phyloP scores from a whole-genome alignment of 1,139 yeast species.

The Scheffersomyces segobiensis region DNA sequence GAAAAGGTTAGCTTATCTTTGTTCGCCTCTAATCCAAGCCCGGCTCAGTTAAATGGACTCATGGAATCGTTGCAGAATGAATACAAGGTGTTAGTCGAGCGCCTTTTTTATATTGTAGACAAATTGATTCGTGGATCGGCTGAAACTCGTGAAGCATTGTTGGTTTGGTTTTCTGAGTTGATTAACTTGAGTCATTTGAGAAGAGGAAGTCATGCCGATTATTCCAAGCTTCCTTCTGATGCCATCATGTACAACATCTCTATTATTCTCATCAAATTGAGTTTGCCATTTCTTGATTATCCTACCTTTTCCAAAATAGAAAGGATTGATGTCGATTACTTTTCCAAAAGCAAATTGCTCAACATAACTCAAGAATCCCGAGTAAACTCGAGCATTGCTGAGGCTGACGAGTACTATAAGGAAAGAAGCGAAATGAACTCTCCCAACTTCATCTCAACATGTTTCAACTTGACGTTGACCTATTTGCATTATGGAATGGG shows the following conservation, averaged over 20 bases:
- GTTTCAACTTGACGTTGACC: slow-evolving; percentile 77
- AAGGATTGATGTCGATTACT: slow-evolving; percentile 68
- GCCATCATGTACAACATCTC: slow-evolving; percentile 82
- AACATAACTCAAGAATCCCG: slow-evolving; percentile 82
- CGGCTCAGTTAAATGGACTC: slow-evolving; percentile 42
- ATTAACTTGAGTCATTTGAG: slow-evolving; percentile 83
- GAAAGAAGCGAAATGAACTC: slow-evolving; percentile 27
- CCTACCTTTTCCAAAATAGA: slow-evolving; percentile 63
- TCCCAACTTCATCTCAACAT: slow-evolving; percentile 83
- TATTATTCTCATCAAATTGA: slow-evolving; percentile 63
- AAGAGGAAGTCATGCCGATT: slow-evolving; percentile 82
- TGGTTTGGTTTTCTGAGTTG: slow-evolving; percentile 69
- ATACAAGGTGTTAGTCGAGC: slow-evolving; percentile 53
- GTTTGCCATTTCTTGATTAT: slow-evolving; percentile 80
- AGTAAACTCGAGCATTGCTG: slow-evolving; percentile 71
- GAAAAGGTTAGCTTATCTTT: slow-evolving; percentile 43
- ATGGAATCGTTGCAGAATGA: slow-evolving; percentile 62
- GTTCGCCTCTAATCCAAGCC: slow-evolving; percentile 39
- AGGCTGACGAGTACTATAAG: slow-evolving; percentile 58
- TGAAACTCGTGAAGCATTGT: slow-evolving; percentile 59
- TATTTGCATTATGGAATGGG: slow-evolving; percentile 89
- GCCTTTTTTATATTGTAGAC: slow-evolving; percentile 69
- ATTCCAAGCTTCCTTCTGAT: slow-evolving; percentile 67
- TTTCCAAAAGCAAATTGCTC: slow-evolving; percentile 53
- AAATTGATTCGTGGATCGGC: slow-evolving; percentile 76